Evolutionary conservation across 257 asterid species (phyloP), one percentile per base, ranked within the genome.

Genomic region (Schizonepeta tenuifolia): DNA sequence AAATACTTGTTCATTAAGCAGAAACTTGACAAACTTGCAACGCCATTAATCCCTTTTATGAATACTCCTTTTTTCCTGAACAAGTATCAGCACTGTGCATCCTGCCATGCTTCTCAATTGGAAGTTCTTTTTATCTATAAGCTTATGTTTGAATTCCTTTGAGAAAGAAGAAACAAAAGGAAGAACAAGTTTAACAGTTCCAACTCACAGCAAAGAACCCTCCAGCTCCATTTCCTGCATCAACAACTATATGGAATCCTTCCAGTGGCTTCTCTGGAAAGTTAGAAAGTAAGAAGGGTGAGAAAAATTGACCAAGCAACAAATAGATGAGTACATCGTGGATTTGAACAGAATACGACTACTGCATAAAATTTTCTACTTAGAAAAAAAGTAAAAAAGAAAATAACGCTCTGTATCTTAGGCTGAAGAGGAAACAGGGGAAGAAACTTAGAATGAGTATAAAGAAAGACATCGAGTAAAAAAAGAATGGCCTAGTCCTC

Each of bases 171-270:
- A 71, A 50, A 65, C 18, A 41, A 58, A 28, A 60, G 49, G 21
- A 72, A 69, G 54, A 28, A 33, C 54, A 60, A 8, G 33, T 53
- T 46, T 14, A 61, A 43, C 55, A 76, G 49, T 80, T 69, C 72
- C 72, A 75, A 81, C 98, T 86, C 83, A 89, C 97, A 46, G 93
- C 96, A 79, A 95, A 95, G 76, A 95, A 95, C 60, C 99, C 99
- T 73, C 99, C 99, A 44, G 99, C 96, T 35, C 99, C 99, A 81
- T 95, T 95, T 74, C 99, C 99, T 50, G 99, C 99, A 83, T 95
- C 99, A 72, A 95, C 99, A 78, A 95, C 84, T 72, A 95, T 92
- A 75, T 95, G 98, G 89, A 95, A 88, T 73, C 98, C 98, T 71
- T 92, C 96, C 83, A 95, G 83, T 55, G 99, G 99, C 88, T 84